Base-by-base conservation (phyloP, 108 stramenopile species). In the Stephanodiscus triporus region DNA sequence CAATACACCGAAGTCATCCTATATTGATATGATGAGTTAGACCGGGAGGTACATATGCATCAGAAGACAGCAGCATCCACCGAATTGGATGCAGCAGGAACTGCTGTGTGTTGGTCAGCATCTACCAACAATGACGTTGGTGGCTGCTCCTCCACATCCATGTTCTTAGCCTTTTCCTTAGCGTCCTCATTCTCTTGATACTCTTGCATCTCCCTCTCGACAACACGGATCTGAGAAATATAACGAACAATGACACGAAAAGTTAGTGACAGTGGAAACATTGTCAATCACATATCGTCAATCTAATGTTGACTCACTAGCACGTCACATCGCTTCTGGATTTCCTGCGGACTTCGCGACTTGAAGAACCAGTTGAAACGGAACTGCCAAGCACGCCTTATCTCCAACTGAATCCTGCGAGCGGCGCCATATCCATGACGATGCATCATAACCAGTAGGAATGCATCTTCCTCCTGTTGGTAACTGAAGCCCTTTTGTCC, bases 321-420 rank as follows among this genome's bases (percentile, higher is more conserved):
- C 3, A 78, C 55, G 43, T 98, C 97, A 29, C 94, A 93, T 29
- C 98, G 92, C 59, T 90, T 89, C 64, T 97, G 94, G 11, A 99
- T 95, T 73, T 99, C 98, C 19, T 77, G 85, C 1, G 92, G 90
- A 51, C 87, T 97, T 20, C 98, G 84, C 30, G 96, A 97, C 66
- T 98, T 98, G 86, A 99, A 97, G 81, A 95, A 99, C 97, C 97
- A 98, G 71, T 99, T 95, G 63, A 99, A 98, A 43, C 97, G 88
- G 73, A 99, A 99, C 77, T 97, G 95, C 89, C 93, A 94, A 7
- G 96, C 97, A 20, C 94, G 76, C 29, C 97, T 81, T 66, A 98
- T 97, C 76, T 97, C 96, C 83, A 95, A 83, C 34, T 96, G 89
- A 59, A 98, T 97, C 11, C 92, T 87, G 73, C 97, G 97, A 16